Evolutionary conservation across 192 early-diverging fungal genomes (phyloP).

Genomic region (Backusella psychrophila): DNA sequence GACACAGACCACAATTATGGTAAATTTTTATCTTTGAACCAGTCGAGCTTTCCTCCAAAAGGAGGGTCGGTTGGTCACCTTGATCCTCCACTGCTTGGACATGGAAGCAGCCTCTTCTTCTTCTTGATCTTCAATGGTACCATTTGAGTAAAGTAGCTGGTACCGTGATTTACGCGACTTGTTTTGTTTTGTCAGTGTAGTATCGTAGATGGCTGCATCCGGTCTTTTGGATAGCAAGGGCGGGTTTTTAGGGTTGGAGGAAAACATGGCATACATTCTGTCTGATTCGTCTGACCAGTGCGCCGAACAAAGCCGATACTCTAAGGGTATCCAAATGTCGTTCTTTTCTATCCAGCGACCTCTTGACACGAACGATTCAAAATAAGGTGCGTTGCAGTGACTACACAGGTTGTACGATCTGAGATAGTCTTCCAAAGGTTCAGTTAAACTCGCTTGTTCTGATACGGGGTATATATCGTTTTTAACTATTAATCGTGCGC

Average conservation of each 20-base stretch:
- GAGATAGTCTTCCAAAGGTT: slow-evolving; percentile 55
- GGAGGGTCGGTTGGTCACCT: neutral
- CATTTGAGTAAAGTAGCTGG: neutral
- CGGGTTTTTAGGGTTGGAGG: neutral
- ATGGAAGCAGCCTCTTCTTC: neutral
- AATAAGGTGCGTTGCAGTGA: slow-evolving; percentile 80
- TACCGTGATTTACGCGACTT: neutral
- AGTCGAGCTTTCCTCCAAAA: neutral
- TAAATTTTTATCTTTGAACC: neutral
- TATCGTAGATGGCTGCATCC: neutral
- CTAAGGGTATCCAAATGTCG: slow-evolving; percentile 50
- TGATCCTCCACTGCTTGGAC: neutral
- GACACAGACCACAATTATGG: neutral
- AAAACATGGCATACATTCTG: slow-evolving; percentile 60
- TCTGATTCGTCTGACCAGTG: slow-evolving; percentile 76
- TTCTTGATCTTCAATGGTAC: neutral
- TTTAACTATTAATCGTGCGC: slow-evolving; percentile 47
- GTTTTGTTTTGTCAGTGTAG: neutral
- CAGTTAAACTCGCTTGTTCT: neutral
- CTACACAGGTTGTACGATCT: slow-evolving; percentile 56
- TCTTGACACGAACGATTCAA: slow-evolving; percentile 62
- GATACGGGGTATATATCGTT: neutral
- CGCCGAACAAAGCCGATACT: slow-evolving; percentile 70
- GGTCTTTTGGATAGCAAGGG: neutral
- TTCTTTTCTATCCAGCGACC: slow-evolving; percentile 62